Base-by-base conservation (phyloP, 371 early-diverging fungal genomes). In the Syncephalis plumigaleata region DNA sequence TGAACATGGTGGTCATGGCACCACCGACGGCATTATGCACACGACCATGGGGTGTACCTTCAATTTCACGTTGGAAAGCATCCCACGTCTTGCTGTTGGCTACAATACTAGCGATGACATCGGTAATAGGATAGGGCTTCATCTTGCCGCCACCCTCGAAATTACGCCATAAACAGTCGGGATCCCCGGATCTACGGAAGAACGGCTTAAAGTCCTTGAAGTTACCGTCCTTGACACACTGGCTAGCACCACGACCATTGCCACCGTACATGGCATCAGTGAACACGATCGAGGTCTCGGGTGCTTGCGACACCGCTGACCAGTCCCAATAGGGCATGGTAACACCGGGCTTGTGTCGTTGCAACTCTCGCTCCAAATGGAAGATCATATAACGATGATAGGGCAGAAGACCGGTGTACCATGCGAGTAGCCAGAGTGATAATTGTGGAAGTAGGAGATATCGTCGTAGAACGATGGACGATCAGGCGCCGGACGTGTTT, bases 301-400 rank as follows among this genome's bases (percentile, higher is more conserved):
- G 55, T 13, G 42, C 23, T 42, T 48, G 53, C 13, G 54, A 50
- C 31, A 57, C 55, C 11, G 42, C 16, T 2, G 49, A 31, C 70
- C 70, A 72, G 45, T 75, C 64, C 77, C 73, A 73, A 51, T 65
- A 76, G 16, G 77, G 72, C 16, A 73, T 51, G 4, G 42, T 43
- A 21, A 73, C 57, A 15, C 40, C 21, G 3, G 65, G 55, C 51
- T 71, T 61, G 36, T 63, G 55, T 18, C 44, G 26, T 23, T 56
- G 49, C n/a, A 68, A 45, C 24, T 52, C 53, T 9, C 37, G 16
- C 46, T 71, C 69, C 39, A 55, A 63, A 1, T 50, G 24, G 1
- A 20, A 39, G n/a, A 67, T 13, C 44, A 55, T 63, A 27, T 16
- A 3, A 18, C 72, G 54, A 42, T 71, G 72, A 61, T 60, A 66